Percentiles rank a stretch among this genome's conserved stretches.
phyloP scores from a whole-genome alignment of 768 basidiomycete genomes.

The Podaxis rugospora region DNA sequence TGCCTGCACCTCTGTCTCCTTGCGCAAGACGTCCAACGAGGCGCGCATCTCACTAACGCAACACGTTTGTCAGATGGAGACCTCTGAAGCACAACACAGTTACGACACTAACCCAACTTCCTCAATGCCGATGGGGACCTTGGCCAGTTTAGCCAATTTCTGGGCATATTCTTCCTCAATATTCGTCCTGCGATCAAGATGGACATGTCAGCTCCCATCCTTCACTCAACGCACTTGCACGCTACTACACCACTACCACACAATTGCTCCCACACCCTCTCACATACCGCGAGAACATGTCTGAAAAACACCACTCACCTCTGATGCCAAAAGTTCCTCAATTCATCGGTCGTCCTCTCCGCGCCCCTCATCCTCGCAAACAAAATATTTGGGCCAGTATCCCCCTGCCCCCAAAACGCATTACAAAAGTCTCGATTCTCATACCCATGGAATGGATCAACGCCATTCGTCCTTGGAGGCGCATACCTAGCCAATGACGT shows the following conservation, averaged over 20 bases:
- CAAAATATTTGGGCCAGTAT: slow-evolving; percentile 85
- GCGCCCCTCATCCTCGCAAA: slow-evolving; percentile 86
- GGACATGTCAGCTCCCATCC: not conserved
- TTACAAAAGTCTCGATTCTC: slow-evolving; percentile 79
- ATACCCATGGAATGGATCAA: slow-evolving; percentile 39
- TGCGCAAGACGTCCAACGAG: slow-evolving; percentile 72
- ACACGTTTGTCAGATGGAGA: not conserved
- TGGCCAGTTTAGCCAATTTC: slow-evolving; percentile 74
- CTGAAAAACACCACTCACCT: slow-evolving; percentile 48
- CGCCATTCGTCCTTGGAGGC: slow-evolving; percentile 40
- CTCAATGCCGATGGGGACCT: slow-evolving; percentile 71
- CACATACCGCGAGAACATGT: not conserved
- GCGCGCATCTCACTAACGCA: slow-evolving; percentile 67
- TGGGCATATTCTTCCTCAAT: slow-evolving; percentile 97
- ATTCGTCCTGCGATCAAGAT: slow-evolving; percentile 46
- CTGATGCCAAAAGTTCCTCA: slow-evolving; percentile 89
- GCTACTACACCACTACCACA: not conserved
- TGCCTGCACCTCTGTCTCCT: slow-evolving; percentile 82
- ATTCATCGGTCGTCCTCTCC: slow-evolving; percentile 81
- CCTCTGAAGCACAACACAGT: not conserved
- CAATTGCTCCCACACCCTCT: not conserved
- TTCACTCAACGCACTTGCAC: not conserved
- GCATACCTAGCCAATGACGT: slow-evolving; percentile 67
- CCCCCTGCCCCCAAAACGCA: slow-evolving; percentile 88
- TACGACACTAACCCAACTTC: slow-evolving; percentile 78